phyloP scores from a whole-genome alignment of 1,284 basidiomycete genomes.

The Microbotryum saponariae region DNA sequence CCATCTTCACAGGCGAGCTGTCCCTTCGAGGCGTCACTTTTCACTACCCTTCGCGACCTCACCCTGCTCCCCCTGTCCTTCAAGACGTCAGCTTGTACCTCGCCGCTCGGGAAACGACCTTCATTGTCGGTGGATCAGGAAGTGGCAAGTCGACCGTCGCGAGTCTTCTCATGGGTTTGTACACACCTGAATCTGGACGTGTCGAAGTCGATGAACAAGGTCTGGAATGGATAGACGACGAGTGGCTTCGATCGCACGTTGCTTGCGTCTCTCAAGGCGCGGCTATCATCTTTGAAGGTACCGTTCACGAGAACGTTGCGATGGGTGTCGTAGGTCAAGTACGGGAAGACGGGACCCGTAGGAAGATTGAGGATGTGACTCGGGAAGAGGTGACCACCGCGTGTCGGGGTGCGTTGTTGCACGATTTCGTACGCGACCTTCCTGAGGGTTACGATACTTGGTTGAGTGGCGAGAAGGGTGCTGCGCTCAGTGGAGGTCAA shows the following conservation, averaged over 20 bases:
- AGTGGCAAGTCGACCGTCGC: constrained; percentile 90
- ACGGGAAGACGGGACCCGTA: constrained; percentile 36
- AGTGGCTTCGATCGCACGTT: constrained; percentile 64
- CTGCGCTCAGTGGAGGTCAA: constrained; percentile 83
- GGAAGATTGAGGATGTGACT: constrained; percentile 47
- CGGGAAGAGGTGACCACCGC: constrained; percentile 68
- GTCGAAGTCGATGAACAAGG: constrained; percentile 78
- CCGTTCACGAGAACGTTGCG: constrained; percentile 80
- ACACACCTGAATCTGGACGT: constrained; percentile 45
- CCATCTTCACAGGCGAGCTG: constrained; percentile 58
- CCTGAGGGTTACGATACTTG: constrained; percentile 82
- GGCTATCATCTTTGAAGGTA: constrained; percentile 70
- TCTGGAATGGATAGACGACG: constrained; percentile 63
- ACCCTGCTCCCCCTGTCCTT: constrained; percentile 48
- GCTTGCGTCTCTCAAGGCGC: constrained; percentile 68
- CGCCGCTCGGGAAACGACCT: constrained; percentile 77
- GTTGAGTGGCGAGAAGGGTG: constrained; percentile 60
- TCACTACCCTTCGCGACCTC: constrained; percentile 73
- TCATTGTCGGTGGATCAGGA: constrained; percentile 84
- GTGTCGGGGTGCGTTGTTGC: constrained; percentile 75
- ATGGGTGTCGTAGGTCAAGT: constrained; percentile 58
- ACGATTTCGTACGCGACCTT: constrained; percentile 75
- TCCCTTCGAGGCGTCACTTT: constrained; percentile 68
- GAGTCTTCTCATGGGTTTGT: constrained; percentile 70
- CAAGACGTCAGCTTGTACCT: constrained; percentile 62